Evolutionary conservation across 2,329 filamentous ascomycete genomes (phyloP).

Genomic region (Monosporascus sp.): DNA sequence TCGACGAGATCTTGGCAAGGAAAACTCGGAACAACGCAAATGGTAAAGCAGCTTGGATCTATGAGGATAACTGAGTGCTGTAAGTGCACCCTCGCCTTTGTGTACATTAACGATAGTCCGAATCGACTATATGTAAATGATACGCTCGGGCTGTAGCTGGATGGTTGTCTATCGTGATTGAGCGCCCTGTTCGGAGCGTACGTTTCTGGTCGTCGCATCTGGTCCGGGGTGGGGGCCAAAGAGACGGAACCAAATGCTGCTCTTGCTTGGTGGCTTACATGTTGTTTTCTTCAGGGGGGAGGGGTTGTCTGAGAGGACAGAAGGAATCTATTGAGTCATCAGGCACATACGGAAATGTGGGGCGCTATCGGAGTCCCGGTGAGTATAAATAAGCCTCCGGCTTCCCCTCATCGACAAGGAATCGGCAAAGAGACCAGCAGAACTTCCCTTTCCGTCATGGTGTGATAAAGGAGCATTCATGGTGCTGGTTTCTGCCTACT

Average conservation of each 20-base stretch:
- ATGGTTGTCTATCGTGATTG: not conserved
- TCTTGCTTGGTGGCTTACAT: too few relatives aligned
- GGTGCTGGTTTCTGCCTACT: conserved; percentile 12
- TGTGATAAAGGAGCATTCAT: conserved; percentile 13
- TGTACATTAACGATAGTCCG: conserved; percentile 10
- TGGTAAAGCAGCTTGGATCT: conserved; percentile 37
- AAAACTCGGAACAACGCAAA: conserved; percentile 47
- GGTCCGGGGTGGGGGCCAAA: not conserved
- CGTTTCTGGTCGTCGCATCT: too few relatives aligned
- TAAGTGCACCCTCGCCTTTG: not conserved
- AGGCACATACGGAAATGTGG: conserved; percentile 2
- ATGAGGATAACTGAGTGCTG: conserved; percentile 7
- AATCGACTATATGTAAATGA: conserved; percentile 4
- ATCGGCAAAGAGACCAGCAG: conserved; percentile 6
- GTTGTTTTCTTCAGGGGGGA: too few relatives aligned
- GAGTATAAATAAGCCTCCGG: conserved; percentile 30
- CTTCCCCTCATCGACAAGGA: conserved; percentile 9
- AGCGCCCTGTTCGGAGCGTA: not conserved
- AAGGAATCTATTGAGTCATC: not conserved
- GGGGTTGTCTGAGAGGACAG: too few relatives aligned
- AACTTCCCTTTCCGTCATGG: conserved; percentile 8
- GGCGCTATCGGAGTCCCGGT: conserved; percentile 6
- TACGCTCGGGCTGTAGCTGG: not conserved
- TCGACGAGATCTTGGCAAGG: conserved; percentile 61
- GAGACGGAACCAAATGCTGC: conserved; percentile 1